Evolutionary conservation across 257 asterid genomes (phyloP), one percentile per base, ranked within the genome.

Genomic region (Solanum ossicruentum): DNA sequence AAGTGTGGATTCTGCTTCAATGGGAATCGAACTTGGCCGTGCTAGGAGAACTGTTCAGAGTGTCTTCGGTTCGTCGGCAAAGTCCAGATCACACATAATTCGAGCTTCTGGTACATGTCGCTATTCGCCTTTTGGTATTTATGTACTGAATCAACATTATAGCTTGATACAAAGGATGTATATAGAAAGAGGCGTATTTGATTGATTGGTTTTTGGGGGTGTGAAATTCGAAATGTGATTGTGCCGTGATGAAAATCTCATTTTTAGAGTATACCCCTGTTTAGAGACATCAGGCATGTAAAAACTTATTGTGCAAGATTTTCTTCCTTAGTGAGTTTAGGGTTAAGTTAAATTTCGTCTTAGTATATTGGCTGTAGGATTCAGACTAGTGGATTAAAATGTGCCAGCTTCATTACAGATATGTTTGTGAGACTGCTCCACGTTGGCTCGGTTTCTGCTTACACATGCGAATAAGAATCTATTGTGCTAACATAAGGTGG

Each of bases 21-120:
- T 90, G 92, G 92, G 89, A 52, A 84, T 83, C 79, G 92, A 87
- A 83, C 89, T 88, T 57, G 85, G 84, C 1, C 87, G 84, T 21
- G 91, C 84, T 11, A 89, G 87, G 63, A 88, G 85, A 9, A 81
- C 87, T 16, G 86, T 83, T 66, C 87, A 70, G 52, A 86, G 85
- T n/a, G 78, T 82, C 69, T 77, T 91, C 26, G 88, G 93, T 39
- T 88, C 92, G n/a, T 84, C 93, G 23, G 88, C 89, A 47, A 93
- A 90, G 89, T 61, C 90, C 78, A 89, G 97, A 88, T 84, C 92
- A 83, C 80, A 89, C 89, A 88, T 83, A 69, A 89, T 93, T 86
- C 95, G 91, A 84, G 92, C 95, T 86, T 90, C 89, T 79, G 96
- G 96, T 93, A 45, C 65, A 92, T 86, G 72, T 85, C 81, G 75